Percentiles rank a stretch among this genome's conserved stretches.
Evolutionary conservation across 768 basidiomycete species (phyloP).

Genomic region (Trametes gibbosa): DNA sequence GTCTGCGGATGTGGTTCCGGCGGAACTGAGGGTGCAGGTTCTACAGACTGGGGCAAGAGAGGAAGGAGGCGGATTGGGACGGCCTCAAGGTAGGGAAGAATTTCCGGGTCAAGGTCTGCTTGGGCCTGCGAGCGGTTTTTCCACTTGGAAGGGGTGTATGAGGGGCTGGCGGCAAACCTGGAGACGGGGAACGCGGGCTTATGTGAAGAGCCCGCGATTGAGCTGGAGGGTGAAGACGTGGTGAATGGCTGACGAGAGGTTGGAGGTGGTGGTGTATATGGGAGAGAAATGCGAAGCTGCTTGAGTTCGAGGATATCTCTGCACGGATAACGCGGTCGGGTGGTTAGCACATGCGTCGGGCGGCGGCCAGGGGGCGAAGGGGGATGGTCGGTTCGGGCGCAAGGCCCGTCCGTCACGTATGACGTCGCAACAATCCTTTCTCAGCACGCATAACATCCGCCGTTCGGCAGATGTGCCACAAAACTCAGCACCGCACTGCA

Average conservation of each 20-base stretch:
- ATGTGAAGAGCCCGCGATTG: slow-evolving; percentile 43
- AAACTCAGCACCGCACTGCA: background rate
- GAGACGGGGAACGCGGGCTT: slow-evolving; percentile 42
- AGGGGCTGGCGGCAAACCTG: slow-evolving; percentile 34
- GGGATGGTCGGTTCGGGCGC: background rate
- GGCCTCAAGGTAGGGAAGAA: slow-evolving; percentile 33
- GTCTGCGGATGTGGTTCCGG: slow-evolving; percentile 12
- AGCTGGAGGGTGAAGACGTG: slow-evolving; percentile 22
- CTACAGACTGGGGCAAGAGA: slow-evolving; percentile 33
- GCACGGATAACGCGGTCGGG: background rate
- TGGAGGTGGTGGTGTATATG: slow-evolving; percentile 35
- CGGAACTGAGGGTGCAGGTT: background rate
- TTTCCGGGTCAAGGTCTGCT: slow-evolving; percentile 22
- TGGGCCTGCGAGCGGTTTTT: slow-evolving; percentile 26
- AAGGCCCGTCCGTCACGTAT: slow-evolving; percentile 10
- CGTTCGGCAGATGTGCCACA: background rate
- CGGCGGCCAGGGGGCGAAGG: background rate
- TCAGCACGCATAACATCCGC: background rate
- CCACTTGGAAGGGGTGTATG: slow-evolving; percentile 42
- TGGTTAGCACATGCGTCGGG: slow-evolving; percentile 6
- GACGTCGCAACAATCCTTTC: slow-evolving; percentile 8
- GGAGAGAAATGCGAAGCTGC: slow-evolving; percentile 63
- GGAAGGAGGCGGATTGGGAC: slow-evolving; percentile 69
- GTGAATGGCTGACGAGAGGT: slow-evolving; percentile 27
- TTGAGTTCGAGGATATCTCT: slow-evolving; percentile 55